These are phyloP conservation scores for Fusarium chuoi DNA, from an alignment of 2,329 filamentous ascomycete species.

Conservation along the genomic window DNA sequence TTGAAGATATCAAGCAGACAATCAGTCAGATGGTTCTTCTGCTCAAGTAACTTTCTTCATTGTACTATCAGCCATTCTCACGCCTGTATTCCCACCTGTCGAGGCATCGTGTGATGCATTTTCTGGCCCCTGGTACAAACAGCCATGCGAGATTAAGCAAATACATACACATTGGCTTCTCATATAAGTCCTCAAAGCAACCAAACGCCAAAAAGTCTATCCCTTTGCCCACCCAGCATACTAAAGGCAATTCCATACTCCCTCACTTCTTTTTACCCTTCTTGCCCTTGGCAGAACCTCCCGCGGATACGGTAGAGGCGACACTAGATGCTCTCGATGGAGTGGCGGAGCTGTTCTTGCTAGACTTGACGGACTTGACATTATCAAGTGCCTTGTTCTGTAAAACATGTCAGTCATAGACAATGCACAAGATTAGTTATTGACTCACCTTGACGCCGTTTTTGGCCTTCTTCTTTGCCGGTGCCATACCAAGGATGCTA, in stretches of 20 bases:
- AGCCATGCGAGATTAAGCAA: slow-evolving; percentile 26
- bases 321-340: slow-evolving; percentile 91
- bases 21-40: slow-evolving; percentile 37
- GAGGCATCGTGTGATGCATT: slow-evolving; percentile 30
- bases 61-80: slow-evolving; percentile 11
- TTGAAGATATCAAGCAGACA: slow-evolving; percentile 24
- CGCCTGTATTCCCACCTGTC: slow-evolving; percentile 15
- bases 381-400: slow-evolving; percentile 95
- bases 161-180: slow-evolving; percentile 28
- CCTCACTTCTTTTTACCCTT: slow-evolving; percentile 50
- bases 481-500: slow-evolving; percentile 79
- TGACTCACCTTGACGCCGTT: slow-evolving; percentile 80
- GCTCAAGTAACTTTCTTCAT: slow-evolving; percentile 34
- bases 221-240: slow-evolving; percentile 24
- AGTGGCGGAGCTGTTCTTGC: slow-evolving; percentile 78
- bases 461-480: slow-evolving; percentile 96
- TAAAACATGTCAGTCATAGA: slow-evolving; percentile 26
- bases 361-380: slow-evolving; percentile 85
- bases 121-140: slow-evolving; percentile 23
- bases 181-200: slow-evolving; percentile 31
- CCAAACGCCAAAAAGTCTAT: slow-evolving; percentile 43
- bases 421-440: background rate
- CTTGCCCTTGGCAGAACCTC: slow-evolving; percentile 63
- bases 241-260: slow-evolving; percentile 6
- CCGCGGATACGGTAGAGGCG: slow-evolving; percentile 73